Conservation (phyloP, 2,329 filamentous ascomycete species). For the Ophiostoma tasmaniense region DNA sequence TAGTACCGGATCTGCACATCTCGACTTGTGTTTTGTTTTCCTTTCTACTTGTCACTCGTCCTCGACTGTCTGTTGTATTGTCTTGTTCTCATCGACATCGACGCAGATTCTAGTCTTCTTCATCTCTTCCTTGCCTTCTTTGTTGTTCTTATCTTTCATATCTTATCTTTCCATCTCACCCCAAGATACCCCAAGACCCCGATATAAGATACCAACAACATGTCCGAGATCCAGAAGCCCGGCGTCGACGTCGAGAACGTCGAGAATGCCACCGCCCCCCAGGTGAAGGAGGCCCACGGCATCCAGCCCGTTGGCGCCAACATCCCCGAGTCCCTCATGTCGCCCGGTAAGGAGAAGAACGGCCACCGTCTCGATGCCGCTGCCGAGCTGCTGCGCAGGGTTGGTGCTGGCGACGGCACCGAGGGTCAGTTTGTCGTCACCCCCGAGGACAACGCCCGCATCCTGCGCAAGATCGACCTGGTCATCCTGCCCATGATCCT, state of each 20-base stretch:
- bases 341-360: not conserved
- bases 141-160: not conserved
- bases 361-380: slow-evolving; percentile 18
- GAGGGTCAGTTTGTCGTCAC: slow-evolving; percentile 35
- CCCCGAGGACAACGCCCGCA: slow-evolving; percentile 42
- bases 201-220: not conserved
- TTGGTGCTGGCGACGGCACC: slow-evolving; percentile 11
- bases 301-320: slow-evolving; percentile 15
- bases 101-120: not conserved
- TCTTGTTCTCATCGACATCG: not conserved
- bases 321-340: not conserved
- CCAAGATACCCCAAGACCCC: not conserved
- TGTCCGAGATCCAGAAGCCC: slow-evolving; percentile 15
- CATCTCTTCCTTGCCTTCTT: not conserved
- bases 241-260: slow-evolving; percentile 16
- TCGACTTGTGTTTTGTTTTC: not conserved
- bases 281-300: not conserved
- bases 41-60: not conserved
- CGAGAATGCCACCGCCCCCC: not conserved
- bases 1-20: not conserved
- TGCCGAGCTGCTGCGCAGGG: slow-evolving; percentile 20
- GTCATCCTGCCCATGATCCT: slow-evolving; percentile 39
- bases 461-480: slow-evolving; percentile 43
- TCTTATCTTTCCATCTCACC: not conserved
- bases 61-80: not conserved